A percentile compares a stretch with the other conserved stretches of the same genome.
Evolutionary conservation across 768 basidiomycete genomes (phyloP).

Genomic region (Crepidotus variabilis): DNA sequence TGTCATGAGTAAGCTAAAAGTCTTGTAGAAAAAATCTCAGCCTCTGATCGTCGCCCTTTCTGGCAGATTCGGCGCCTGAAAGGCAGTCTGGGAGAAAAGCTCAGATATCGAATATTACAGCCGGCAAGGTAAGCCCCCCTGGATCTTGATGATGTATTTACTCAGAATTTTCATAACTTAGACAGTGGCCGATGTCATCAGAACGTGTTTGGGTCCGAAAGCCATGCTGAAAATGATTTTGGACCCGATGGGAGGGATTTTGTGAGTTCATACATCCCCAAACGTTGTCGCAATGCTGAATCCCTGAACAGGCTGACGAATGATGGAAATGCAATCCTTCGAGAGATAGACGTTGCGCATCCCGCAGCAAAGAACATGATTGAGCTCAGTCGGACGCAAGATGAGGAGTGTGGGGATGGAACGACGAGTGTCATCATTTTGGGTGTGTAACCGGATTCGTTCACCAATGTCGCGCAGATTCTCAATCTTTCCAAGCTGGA

Average conservation of each 20-base stretch:
- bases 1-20: constrained; percentile 63
- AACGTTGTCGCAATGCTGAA: background rate
- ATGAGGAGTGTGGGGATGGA: constrained; percentile 98
- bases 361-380: constrained; percentile 99
- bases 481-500: constrained; percentile 49
- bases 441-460: constrained; percentile 43
- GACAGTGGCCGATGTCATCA: constrained; percentile 97
- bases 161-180: constrained; percentile 22
- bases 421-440: constrained; percentile 98
- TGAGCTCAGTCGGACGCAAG: constrained; percentile 94
- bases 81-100: constrained; percentile 93
- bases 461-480: background rate
- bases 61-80: constrained; percentile 86
- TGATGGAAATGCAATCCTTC: constrained; percentile 97
- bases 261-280: constrained; percentile 48
- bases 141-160: background rate
- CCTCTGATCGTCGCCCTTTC: background rate
- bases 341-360: constrained; percentile 98
- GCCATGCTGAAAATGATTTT: constrained; percentile 99
- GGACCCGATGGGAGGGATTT: constrained; percentile 98
- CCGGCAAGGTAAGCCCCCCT: constrained; percentile 74
- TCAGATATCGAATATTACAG: constrained; percentile 94
- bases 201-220: constrained; percentile 96
- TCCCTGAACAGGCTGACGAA: constrained; percentile 74
- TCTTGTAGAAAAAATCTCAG: background rate